phyloP scores from a whole-genome alignment of 1,284 basidiomycete genomes.

The Rhodofomes roseus region DNA sequence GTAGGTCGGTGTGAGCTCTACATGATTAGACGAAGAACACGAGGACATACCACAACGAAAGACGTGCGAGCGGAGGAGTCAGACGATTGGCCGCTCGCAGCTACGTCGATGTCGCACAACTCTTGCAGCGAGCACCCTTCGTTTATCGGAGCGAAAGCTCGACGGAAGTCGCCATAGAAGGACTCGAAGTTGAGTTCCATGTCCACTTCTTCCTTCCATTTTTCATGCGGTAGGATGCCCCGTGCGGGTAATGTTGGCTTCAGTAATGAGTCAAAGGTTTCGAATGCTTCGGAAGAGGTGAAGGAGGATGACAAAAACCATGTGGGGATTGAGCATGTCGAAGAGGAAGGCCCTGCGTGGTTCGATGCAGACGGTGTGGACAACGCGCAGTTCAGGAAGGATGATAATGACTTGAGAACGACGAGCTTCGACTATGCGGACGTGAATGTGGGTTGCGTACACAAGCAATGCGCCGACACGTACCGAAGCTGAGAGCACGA shows the following conservation, averaged over 20 bases:
- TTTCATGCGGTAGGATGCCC: neutral
- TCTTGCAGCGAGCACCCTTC: constrained; percentile 37
- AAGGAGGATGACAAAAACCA: constrained; percentile 59
- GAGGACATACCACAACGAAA: constrained; percentile 9
- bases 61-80: neutral
- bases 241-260: constrained; percentile 10
- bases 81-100: constrained; percentile 5
- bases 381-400: constrained; percentile 22
- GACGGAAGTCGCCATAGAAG: constrained; percentile 19
- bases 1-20: neutral
- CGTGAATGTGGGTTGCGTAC: neutral
- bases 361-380: constrained; percentile 3
- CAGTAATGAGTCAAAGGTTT: constrained; percentile 42
- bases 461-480: constrained; percentile 19
- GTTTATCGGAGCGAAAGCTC: constrained; percentile 17
- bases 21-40: neutral
- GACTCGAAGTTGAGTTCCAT: constrained; percentile 21
- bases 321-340: constrained; percentile 25
- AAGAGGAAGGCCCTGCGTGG: constrained; percentile 7
- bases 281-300: constrained; percentile 40
- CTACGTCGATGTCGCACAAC: constrained; percentile 27
- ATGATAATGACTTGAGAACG: constrained; percentile 25
- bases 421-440: constrained; percentile 44
- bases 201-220: constrained; percentile 19
- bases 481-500: constrained; percentile 63